phyloP scores from a whole-genome alignment of 2,329 filamentous ascomycete species.

The Colletotrichum scovillei region DNA sequence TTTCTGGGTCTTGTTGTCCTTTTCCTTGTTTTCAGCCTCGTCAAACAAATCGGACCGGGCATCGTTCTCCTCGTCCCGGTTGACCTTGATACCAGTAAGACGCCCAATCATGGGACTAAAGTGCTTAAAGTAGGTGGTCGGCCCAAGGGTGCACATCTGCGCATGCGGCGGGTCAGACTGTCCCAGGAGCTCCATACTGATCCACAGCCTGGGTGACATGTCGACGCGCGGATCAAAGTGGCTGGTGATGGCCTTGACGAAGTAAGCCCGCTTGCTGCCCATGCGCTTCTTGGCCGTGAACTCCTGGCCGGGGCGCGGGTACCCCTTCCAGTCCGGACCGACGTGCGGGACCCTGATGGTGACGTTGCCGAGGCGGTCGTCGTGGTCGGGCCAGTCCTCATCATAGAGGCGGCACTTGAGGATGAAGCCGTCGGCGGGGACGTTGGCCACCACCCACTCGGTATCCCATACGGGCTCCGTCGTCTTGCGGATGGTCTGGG shows the following conservation, averaged over 20 bases:
- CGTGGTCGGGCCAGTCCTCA: constrained; percentile 86
- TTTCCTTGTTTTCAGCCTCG: constrained; percentile 42
- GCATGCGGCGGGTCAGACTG: constrained; percentile 76
- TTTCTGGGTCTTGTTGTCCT: constrained; percentile 70
- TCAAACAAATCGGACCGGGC: constrained; percentile 41
- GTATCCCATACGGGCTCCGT: constrained; percentile 85
- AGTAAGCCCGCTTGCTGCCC: constrained; percentile 88
- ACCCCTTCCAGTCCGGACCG: constrained; percentile 74
- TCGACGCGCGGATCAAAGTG: constrained; percentile 71
- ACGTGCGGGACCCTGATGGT: constrained; percentile 74
- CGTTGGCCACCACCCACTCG: constrained; percentile 88
- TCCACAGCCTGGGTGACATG: constrained; percentile 75
- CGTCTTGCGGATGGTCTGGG: constrained; percentile 77
- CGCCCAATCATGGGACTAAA: constrained; percentile 91
- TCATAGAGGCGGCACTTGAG: constrained; percentile 91
- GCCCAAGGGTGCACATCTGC: constrained; percentile 83
- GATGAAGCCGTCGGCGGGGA: constrained; percentile 82
- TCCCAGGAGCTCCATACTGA: constrained; percentile 84
- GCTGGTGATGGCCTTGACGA: constrained; percentile 75
- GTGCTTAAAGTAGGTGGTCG: constrained; percentile 82
- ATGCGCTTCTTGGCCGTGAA: constrained; percentile 85
- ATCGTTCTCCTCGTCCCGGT: constrained; percentile 66
- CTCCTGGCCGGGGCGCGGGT: constrained; percentile 66
- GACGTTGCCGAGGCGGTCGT: constrained; percentile 90
- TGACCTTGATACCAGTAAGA: constrained; percentile 78